Percentiles rank a stretch among this genome's conserved stretches.
These are phyloP conservation scores for Cordyceps farinosa DNA, from an alignment of 2,329 filamentous ascomycete genomes.

Conservation along the genomic window DNA sequence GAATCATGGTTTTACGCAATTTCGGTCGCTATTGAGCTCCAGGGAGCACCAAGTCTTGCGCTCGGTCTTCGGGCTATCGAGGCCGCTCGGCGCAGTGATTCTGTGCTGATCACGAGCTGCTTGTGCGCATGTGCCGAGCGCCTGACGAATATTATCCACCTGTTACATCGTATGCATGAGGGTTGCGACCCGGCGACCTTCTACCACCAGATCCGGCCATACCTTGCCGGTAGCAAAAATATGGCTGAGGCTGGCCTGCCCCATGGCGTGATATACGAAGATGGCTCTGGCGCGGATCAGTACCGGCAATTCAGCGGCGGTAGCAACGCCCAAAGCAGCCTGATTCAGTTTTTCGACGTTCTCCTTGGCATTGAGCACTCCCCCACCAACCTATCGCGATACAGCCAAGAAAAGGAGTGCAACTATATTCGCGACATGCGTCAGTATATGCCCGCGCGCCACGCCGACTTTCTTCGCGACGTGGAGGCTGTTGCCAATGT, in stretches of 20 bases:
- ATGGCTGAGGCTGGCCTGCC: conserved; percentile 93
- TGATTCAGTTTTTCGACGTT: conserved; percentile 97
- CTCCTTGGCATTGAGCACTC: conserved; percentile 85
- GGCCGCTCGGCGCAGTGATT: conserved; percentile 70
- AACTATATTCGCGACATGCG: conserved; percentile 98
- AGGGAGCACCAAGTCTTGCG: conserved; percentile 80
- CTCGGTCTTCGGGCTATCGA: conserved; percentile 85
- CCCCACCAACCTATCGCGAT: conserved; percentile 70
- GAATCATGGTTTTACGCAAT: conserved; percentile 99
- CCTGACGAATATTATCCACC: conserved; percentile 73
- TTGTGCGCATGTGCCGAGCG: conserved; percentile 82
- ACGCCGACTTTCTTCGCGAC: conserved; percentile 83
- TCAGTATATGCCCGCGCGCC: conserved; percentile 90
- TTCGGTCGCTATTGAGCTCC: conserved; percentile 91
- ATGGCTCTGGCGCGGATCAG: conserved; percentile 62
- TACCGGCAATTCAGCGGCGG: conserved; percentile 89
- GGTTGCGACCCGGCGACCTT: conserved; percentile 92
- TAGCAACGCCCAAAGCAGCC: conserved; percentile 93
- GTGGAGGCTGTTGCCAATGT: conserved; percentile 81
- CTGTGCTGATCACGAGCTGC: conserved; percentile 65
- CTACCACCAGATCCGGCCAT: conserved; percentile 93
- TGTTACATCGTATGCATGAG: conserved; percentile 90
- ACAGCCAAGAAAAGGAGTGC: conserved; percentile 41
- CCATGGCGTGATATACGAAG: conserved; percentile 81
- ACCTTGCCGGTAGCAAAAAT: conserved; percentile 93